Percentiles rank a stretch among this genome's conserved stretches.
Conservation (phyloP, 75 land plant species). For the Chamaecyparis obtusa region DNA sequence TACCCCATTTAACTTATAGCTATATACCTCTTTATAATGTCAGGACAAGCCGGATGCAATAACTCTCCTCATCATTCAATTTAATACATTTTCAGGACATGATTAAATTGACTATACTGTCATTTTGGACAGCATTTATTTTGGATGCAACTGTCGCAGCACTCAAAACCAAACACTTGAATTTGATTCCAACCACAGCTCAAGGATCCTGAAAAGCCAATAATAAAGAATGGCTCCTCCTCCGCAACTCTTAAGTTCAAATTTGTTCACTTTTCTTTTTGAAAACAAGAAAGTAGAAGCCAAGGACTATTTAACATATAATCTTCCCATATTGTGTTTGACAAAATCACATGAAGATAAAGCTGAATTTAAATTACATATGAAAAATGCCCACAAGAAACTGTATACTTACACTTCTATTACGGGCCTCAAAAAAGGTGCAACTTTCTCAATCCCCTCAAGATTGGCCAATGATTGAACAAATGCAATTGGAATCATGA, state of each 20-base stretch:
- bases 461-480: slow-evolving; percentile 96
- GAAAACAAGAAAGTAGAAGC: not conserved
- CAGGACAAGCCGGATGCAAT: no score
- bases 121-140: no score
- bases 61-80: no score
- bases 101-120: no score
- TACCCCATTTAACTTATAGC: not conserved
- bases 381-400: not conserved
- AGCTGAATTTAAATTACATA: not conserved
- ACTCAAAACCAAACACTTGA: no score
- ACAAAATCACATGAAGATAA: not conserved
- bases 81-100: no score
- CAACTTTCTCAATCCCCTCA: slow-evolving; percentile 72
- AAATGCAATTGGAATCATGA: slow-evolving; percentile 88
- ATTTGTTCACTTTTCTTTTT: not conserved
- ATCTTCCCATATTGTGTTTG: not conserved
- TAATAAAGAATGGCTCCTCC: not conserved
- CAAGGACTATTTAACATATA: not conserved
- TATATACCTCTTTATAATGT: not conserved
- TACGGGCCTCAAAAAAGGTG: slow-evolving; percentile 64
- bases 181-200: no score
- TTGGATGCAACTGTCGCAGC: no score
- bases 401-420: slow-evolving; percentile 46
- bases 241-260: not conserved
- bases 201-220: not conserved